Conservation (phyloP, 345 rosid species). For the Eucalyptus globulus region DNA sequence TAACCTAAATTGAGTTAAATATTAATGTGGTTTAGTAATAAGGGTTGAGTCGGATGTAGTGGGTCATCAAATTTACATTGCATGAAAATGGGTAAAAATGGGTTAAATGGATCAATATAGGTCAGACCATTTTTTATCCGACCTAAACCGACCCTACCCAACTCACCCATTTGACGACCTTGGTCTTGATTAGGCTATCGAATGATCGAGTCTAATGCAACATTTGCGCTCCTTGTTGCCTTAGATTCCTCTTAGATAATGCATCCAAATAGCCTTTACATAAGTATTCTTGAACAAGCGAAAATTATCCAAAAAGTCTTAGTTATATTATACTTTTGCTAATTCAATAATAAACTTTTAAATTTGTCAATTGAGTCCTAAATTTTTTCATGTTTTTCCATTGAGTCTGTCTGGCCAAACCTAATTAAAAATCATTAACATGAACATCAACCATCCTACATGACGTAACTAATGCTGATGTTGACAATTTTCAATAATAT, state of each 20-base stretch:
- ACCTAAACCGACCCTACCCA: accelerated
- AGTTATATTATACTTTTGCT: accelerated
- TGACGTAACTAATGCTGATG: accelerated
- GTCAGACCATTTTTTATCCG: accelerated
- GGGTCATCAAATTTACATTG: no score
- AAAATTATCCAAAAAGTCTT: neutral
- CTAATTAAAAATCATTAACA: accelerated
- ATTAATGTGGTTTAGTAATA: no score
- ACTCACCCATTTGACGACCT: no score
- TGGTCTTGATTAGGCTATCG: neutral
- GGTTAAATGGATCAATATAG: no score
- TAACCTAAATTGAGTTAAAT: no score
- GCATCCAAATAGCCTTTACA: neutral
- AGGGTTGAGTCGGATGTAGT: accelerated
- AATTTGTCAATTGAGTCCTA: no score
- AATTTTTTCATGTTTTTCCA: no score
- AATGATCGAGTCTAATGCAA: neutral
- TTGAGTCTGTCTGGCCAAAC: accelerated
- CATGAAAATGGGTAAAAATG: accelerated
- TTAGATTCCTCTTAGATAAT: neutral
- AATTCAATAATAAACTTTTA: neutral
- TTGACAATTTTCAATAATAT: no score
- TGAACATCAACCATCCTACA: accelerated
- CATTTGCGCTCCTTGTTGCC: neutral
- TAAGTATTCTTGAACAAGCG: neutral